A percentile compares a stretch with the other conserved stretches of the same genome.
These are phyloP conservation scores for Phytopythium aichiense DNA, from an alignment of 352 stramenopile genomes.

Conservation along the genomic window DNA sequence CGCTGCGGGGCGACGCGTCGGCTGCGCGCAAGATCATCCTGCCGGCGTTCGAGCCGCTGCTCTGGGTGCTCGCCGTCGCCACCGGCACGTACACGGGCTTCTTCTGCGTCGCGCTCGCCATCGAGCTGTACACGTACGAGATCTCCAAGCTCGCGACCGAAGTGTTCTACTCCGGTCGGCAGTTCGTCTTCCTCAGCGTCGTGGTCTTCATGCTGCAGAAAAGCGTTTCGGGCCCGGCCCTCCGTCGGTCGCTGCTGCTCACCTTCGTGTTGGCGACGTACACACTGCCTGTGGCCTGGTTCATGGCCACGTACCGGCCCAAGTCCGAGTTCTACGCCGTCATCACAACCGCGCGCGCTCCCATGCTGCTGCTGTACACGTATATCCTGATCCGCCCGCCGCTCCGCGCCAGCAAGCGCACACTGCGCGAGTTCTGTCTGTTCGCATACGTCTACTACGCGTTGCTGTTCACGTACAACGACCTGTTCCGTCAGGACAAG, in stretches of 20 bases:
- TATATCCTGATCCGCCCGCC: slow-evolving; percentile 49
- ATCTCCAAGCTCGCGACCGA: slow-evolving; percentile 52
- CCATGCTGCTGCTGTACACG: slow-evolving; percentile 42
- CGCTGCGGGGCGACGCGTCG: slow-evolving; percentile 33
- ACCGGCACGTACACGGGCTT: slow-evolving; percentile 48
- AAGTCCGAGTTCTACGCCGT: slow-evolving; percentile 29
- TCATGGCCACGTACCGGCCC: slow-evolving; percentile 29
- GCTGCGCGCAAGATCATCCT: slow-evolving; percentile 62
- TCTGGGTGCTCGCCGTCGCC: slow-evolving; percentile 35
- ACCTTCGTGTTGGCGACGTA: slow-evolving; percentile 42
- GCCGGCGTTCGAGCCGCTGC: slow-evolving; percentile 49
- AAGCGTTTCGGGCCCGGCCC: slow-evolving; percentile 41
- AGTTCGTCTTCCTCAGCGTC: slow-evolving; percentile 59
- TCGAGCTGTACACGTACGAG: slow-evolving; percentile 39
- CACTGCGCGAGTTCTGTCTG: slow-evolving; percentile 43
- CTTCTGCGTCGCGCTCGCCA: slow-evolving; percentile 36
- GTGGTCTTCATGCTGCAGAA: slow-evolving; percentile 67
- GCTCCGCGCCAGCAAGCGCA: slow-evolving; percentile 41
- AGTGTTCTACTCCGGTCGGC: slow-evolving; percentile 52
- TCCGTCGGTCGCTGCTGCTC: slow-evolving; percentile 37
- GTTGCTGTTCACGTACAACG: slow-evolving; percentile 46
- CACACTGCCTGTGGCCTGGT: slow-evolving; percentile 41
- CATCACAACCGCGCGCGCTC: slow-evolving; percentile 26
- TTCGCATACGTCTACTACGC: slow-evolving; percentile 53
- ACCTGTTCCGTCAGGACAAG: slow-evolving; percentile 41